These are phyloP conservation scores for Curvularia hawaiiensis DNA, from an alignment of 2,329 filamentous ascomycete genomes.

Conservation along the genomic window DNA sequence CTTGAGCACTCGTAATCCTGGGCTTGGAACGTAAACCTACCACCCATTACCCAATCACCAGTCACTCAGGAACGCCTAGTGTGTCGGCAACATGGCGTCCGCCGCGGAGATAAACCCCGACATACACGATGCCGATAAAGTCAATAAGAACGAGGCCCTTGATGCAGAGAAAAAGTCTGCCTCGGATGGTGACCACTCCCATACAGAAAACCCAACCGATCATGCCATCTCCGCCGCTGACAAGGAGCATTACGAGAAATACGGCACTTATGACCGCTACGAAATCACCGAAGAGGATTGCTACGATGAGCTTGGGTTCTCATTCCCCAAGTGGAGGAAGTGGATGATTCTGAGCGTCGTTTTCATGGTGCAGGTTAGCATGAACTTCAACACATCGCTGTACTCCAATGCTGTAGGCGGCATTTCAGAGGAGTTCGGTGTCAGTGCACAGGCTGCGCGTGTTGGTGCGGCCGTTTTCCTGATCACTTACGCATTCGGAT, in stretches of 20 bases:
- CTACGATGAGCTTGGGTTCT: conserved; percentile 57
- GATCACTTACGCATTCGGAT: conserved; percentile 81
- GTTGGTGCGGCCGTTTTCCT: conserved; percentile 80
- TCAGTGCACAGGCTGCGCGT: conserved; percentile 71
- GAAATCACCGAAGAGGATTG: conserved; percentile 57
- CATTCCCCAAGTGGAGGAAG: conserved; percentile 57
- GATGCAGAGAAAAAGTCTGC: conserved; percentile 31
- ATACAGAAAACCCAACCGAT: conserved; percentile 24
- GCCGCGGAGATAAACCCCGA: conserved; percentile 21
- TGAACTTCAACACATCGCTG: conserved; percentile 64
- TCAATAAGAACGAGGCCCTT: conserved; percentile 20
- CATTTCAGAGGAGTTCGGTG: conserved; percentile 66
- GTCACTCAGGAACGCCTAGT: conserved; percentile 1
- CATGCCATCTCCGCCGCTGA: conserved; percentile 27
- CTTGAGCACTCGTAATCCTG: conserved; percentile 1
- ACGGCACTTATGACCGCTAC: conserved; percentile 52
- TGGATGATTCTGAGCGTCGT: conserved; percentile 60
- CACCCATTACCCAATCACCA: not conserved
- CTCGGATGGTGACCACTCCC: conserved; percentile 25
- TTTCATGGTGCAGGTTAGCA: conserved; percentile 60
- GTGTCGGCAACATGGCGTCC: conserved; percentile 20
- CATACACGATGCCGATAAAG: conserved; percentile 26
- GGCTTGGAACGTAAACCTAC: not conserved
- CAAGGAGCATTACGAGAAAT: conserved; percentile 38
- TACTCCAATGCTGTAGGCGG: conserved; percentile 59